A percentile compares a stretch with the other conserved stretches of the same genome.
Evolutionary conservation across 2,329 filamentous ascomycete genomes (phyloP).

Genomic region (Colletotrichum agaves): DNA sequence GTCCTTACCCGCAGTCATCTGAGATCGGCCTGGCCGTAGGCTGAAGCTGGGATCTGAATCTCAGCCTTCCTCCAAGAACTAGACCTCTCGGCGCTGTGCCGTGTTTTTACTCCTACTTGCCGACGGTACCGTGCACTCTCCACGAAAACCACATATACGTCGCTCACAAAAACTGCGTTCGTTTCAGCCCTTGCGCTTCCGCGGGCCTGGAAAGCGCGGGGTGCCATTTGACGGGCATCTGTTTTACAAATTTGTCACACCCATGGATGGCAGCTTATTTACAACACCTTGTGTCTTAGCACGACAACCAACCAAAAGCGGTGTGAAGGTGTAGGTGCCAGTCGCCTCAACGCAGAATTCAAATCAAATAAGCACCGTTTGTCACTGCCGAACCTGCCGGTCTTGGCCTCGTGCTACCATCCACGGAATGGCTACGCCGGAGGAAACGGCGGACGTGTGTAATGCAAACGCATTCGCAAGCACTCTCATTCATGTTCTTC

Average conservation of each 20-base stretch:
- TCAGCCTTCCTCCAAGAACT: slow-evolving; percentile 4
- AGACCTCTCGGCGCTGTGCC: neutral
- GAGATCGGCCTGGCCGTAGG: slow-evolving; percentile 66
- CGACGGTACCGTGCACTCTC: neutral
- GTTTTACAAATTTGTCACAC: slow-evolving; percentile 15
- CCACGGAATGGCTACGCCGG: neutral
- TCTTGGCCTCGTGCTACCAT: neutral
- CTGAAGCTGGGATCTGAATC: slow-evolving; percentile 47
- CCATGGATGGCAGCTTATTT: slow-evolving; percentile 2
- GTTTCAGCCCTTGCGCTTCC: slow-evolving; percentile 30
- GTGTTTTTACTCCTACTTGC: slow-evolving; percentile 3
- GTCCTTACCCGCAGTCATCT: slow-evolving; percentile 56
- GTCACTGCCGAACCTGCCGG: neutral
- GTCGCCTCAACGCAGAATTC: neutral
- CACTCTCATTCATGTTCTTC: slow-evolving; percentile 7
- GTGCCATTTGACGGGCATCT: slow-evolving; percentile 1
- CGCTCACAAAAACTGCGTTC: slow-evolving; percentile 5
- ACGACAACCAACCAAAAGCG: neutral
- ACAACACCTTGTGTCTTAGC: slow-evolving; percentile 1
- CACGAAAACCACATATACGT: slow-evolving; percentile 1
- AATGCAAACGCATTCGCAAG: neutral
- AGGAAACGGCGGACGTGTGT: neutral
- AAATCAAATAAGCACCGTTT: neutral
- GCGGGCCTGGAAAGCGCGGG: slow-evolving; percentile 27
- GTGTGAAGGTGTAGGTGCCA: neutral